These are phyloP conservation scores for Hypsizygus marmoreus DNA, from an alignment of 768 basidiomycete genomes.

Conservation along the genomic window DNA sequence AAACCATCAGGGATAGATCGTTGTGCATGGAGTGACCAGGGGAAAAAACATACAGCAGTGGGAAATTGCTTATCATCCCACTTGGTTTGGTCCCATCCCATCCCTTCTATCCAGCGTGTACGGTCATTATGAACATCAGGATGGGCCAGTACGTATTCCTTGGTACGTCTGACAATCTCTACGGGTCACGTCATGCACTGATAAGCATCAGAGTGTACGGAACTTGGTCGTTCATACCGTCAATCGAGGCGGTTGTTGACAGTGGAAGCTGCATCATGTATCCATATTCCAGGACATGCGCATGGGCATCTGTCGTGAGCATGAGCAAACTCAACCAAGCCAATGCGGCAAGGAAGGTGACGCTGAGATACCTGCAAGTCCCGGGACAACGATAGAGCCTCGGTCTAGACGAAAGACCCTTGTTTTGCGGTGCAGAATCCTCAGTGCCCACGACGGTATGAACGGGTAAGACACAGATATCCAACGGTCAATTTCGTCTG, in stretches of 20 bases:
- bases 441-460: constrained; percentile 11
- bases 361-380: constrained; percentile 67
- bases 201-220: no score
- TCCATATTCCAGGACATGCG: constrained; percentile 76
- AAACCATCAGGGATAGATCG: not conserved
- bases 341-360: not conserved
- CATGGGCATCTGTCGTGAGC: constrained; percentile 77
- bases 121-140: constrained; percentile 57
- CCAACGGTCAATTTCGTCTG: constrained; percentile 16
- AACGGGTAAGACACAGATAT: not conserved
- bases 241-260: constrained; percentile 54
- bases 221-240: no score
- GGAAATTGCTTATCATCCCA: constrained; percentile 71
- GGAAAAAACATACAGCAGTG: constrained; percentile 52
- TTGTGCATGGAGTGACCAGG: not conserved
- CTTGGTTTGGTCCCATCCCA: constrained; percentile 94
- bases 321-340: not conserved
- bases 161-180: constrained; percentile 69
- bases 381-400: constrained; percentile 62
- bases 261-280: constrained; percentile 68
- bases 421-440: constrained; percentile 3
- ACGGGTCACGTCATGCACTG: not conserved
- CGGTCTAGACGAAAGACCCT: constrained; percentile 19
- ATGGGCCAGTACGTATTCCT: constrained; percentile 55
- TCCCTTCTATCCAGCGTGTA: constrained; percentile 75